Conservation (phyloP, 2,329 filamentous ascomycete species). For the Monosporascus sp. region DNA sequence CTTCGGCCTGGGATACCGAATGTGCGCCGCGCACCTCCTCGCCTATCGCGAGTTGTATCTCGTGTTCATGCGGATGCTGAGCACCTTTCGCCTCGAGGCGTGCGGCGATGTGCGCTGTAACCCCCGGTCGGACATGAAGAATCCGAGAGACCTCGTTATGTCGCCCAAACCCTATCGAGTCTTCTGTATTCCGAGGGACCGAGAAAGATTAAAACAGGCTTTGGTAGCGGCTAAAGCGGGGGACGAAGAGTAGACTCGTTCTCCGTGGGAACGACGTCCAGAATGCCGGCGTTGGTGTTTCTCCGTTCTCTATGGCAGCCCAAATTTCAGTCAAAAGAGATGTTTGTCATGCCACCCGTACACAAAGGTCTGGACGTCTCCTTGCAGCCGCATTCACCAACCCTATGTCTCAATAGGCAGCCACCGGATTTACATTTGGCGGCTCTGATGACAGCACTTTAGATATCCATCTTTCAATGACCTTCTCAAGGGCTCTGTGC, state of each 20-base stretch:
- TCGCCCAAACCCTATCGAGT: slow-evolving; percentile 18
- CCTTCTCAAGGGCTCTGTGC: too few relatives aligned
- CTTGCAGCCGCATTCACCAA: too few relatives aligned
- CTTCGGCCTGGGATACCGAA: slow-evolving; percentile 24
- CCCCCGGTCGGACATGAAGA: slow-evolving; percentile 22
- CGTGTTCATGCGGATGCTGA: slow-evolving; percentile 24
- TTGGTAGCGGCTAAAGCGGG: background rate
- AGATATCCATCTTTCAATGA: too few relatives aligned
- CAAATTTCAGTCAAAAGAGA: too few relatives aligned
- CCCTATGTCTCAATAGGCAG: too few relatives aligned
- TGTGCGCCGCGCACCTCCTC: slow-evolving; percentile 24
- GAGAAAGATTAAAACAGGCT: slow-evolving; percentile 8
- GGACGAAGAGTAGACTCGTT: background rate
- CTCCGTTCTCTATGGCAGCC: too few relatives aligned
- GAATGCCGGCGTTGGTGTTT: too few relatives aligned
- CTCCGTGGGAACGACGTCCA: too few relatives aligned
- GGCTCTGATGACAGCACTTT: too few relatives aligned
- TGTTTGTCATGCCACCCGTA: too few relatives aligned
- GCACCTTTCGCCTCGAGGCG: slow-evolving; percentile 20
- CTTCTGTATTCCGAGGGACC: slow-evolving; percentile 20
- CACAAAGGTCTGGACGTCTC: too few relatives aligned
- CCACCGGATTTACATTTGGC: too few relatives aligned
- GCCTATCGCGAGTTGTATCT: slow-evolving; percentile 24
- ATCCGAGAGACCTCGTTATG: slow-evolving; percentile 24
- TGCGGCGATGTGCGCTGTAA: slow-evolving; percentile 17